Evolutionary conservation across 768 basidiomycete genomes (phyloP).

Genomic region (Exidia glandulosa): DNA sequence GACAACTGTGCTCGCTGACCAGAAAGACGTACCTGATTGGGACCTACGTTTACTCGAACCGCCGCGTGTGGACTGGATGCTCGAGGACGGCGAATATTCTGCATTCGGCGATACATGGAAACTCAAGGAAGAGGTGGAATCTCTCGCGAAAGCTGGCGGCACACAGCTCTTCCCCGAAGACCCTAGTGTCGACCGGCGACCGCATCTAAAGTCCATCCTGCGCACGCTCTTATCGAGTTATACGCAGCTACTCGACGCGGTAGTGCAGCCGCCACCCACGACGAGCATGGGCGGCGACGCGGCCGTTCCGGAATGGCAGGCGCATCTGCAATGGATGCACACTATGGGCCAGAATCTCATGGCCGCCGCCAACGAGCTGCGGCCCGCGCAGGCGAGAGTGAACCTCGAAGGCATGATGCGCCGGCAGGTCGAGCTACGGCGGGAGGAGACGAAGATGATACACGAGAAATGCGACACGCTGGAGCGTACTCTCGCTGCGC

Average conservation of each 20-base stretch:
- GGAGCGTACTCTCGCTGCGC: background rate
- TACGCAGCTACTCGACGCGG: slow-evolving; percentile 50
- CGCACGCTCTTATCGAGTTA: background rate
- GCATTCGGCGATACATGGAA: slow-evolving; percentile 85
- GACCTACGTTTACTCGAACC: slow-evolving; percentile 65
- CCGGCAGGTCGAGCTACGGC: slow-evolving; percentile 61
- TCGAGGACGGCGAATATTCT: slow-evolving; percentile 71
- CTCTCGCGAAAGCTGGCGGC: slow-evolving; percentile 71
- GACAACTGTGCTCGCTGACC: slow-evolving; percentile 59
- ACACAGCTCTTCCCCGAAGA: slow-evolving; percentile 71
- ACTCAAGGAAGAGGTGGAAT: slow-evolving; percentile 77
- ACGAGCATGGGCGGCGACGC: slow-evolving; percentile 24
- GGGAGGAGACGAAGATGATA: slow-evolving; percentile 57
- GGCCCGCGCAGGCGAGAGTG: slow-evolving; percentile 75
- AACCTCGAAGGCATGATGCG: slow-evolving; percentile 77
- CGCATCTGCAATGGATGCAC: slow-evolving; percentile 71
- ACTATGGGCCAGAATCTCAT: slow-evolving; percentile 78
- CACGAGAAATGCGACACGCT: slow-evolving; percentile 21
- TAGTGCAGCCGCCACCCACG: slow-evolving; percentile 54
- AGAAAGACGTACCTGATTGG: slow-evolving; percentile 69
- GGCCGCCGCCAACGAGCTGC: slow-evolving; percentile 80
- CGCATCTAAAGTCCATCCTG: background rate
- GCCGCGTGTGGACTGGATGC: slow-evolving; percentile 84
- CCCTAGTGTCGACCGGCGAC: slow-evolving; percentile 41
- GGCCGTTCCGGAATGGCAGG: slow-evolving; percentile 42